These are phyloP conservation scores for Boletus subcaerulescens DNA, from an alignment of 768 basidiomycete genomes.

Conservation along the genomic window DNA sequence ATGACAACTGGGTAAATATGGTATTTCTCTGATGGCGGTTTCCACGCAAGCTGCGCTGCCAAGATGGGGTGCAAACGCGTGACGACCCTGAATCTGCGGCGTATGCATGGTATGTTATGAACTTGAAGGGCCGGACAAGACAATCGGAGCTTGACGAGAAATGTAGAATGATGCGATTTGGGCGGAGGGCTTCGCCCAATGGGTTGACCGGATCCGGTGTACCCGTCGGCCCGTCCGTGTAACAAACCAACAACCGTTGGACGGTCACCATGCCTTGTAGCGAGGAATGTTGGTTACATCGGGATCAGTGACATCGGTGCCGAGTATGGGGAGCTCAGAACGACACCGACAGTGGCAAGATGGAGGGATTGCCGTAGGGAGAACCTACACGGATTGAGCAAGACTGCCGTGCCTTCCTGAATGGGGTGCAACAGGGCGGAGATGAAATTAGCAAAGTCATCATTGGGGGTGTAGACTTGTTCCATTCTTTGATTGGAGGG, in stretches of 20 bases:
- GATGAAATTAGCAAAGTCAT: constrained; percentile 26
- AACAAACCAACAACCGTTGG: not conserved
- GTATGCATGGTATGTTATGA: not conserved
- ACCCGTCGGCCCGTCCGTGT: not conserved
- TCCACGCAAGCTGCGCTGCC: constrained; percentile 13
- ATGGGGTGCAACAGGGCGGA: constrained; percentile 25
- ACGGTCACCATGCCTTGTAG: not conserved
- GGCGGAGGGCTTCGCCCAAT: constrained; percentile 22
- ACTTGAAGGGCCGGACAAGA: not conserved
- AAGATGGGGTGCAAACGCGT: not conserved
- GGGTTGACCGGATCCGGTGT: constrained; percentile 9
- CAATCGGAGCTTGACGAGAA: constrained; percentile 24
- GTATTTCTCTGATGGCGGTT: constrained; percentile 17
- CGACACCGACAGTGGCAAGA: not conserved
- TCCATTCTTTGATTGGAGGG: constrained; percentile 19
- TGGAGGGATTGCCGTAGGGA: constrained; percentile 19
- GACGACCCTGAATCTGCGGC: constrained; percentile 26
- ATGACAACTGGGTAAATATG: constrained; percentile 2
- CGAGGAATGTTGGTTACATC: not conserved
- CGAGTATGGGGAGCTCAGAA: constrained; percentile 4
- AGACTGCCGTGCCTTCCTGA: constrained; percentile 15
- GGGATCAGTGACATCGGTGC: constrained; percentile 22
- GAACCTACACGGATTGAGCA: constrained; percentile 25
- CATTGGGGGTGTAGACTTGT: not conserved
- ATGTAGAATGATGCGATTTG: constrained; percentile 22